These are phyloP conservation scores for Bryoglossum gracile DNA, from an alignment of 495 filamentous ascomycete species.

Conservation along the genomic window DNA sequence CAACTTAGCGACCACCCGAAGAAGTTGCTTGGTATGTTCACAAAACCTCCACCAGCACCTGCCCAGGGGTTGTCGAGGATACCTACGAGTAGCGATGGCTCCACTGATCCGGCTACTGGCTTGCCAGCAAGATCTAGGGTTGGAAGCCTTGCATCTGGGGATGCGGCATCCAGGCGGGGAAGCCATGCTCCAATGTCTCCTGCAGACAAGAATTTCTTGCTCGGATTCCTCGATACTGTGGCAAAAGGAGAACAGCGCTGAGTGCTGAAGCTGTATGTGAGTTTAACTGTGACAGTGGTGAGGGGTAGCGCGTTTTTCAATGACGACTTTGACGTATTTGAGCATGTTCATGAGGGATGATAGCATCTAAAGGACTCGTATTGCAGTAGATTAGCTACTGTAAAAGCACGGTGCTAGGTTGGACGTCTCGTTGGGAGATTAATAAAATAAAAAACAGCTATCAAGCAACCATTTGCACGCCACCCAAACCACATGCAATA, in stretches of 20 bases:
- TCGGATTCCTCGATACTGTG: slow-evolving; percentile 65
- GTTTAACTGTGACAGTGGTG: too few species aligned
- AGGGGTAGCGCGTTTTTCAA: too few species aligned
- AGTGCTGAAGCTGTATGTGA: neutral
- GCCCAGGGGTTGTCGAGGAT: slow-evolving; percentile 23
- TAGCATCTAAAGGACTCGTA: too few species aligned
- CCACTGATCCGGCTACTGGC: slow-evolving; percentile 29
- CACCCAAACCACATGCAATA: too few species aligned
- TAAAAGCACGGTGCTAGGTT: too few species aligned
- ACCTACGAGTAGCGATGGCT: slow-evolving; percentile 30
- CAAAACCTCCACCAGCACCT: slow-evolving; percentile 38
- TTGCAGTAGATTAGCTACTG: too few species aligned
- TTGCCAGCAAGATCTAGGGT: slow-evolving; percentile 27
- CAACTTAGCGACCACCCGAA: slow-evolving; percentile 54
- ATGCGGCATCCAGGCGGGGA: slow-evolving; percentile 35
- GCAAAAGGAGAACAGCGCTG: slow-evolving; percentile 26
- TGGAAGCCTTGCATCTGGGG: slow-evolving; percentile 22
- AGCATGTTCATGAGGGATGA: too few species aligned
- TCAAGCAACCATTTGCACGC: too few species aligned
- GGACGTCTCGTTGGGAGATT: too few species aligned
- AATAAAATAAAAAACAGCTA: too few species aligned
- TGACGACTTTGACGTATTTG: neutral
- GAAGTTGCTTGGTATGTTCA: slow-evolving; percentile 62
- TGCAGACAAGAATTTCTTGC: slow-evolving; percentile 67
- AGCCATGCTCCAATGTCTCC: slow-evolving; percentile 52